Base-by-base conservation (phyloP, 2,329 filamentous ascomycete genomes). In the Geosmithia putterillii region DNA sequence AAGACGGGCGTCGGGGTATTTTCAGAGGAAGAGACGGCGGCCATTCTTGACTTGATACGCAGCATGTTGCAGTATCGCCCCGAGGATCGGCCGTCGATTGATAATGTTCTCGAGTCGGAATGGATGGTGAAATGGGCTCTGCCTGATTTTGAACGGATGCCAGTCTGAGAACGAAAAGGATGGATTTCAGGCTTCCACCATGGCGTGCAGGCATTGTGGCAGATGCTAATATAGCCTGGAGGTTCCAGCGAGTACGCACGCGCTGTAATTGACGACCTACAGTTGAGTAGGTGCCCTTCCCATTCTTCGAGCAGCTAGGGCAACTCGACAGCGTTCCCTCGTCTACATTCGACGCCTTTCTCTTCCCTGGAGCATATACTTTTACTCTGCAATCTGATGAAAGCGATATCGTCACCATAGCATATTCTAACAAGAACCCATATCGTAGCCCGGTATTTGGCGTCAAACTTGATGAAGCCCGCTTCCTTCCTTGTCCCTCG, bases 71-170 rank as follows among this genome's bases (percentile, higher is more conserved):
- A 25, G 20, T 47, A 34, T 22, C 35, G 21, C 17, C 45, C 42
- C 15, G 42, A 47, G 35, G 23, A 44, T 9, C 50, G 59, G 42
- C 48, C 49, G 18, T 55, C 55, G 17, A 52, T 49, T 17, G 47
- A 57, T 10, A 50, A 57, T 37, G 53, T 63, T 2, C 44, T 62
- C 12, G 41, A 42, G 42, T 62, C 56, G 1, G 52, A 60, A 22
- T 62, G 58, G 58, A 60, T 62, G 52, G 47, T 51, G 1, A 60
- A 56, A 34, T 62, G 57, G 58, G 54, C 47, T 22, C 23, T 40
- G 44, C 23, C 19, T 14, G 34, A 36, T 25, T 25, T 25, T 25
- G 23, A 25, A 25, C 23, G 23, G 23, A 25, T 25, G 10, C 23
- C 23, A 10, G 23, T 25, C 23, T 25, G 10, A 25, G 23, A 25